Evolutionary conservation across 495 filamentous ascomycete species (phyloP), one percentile per base, ranked within the genome.

Genomic region (Bathelium albidoporum): DNA sequence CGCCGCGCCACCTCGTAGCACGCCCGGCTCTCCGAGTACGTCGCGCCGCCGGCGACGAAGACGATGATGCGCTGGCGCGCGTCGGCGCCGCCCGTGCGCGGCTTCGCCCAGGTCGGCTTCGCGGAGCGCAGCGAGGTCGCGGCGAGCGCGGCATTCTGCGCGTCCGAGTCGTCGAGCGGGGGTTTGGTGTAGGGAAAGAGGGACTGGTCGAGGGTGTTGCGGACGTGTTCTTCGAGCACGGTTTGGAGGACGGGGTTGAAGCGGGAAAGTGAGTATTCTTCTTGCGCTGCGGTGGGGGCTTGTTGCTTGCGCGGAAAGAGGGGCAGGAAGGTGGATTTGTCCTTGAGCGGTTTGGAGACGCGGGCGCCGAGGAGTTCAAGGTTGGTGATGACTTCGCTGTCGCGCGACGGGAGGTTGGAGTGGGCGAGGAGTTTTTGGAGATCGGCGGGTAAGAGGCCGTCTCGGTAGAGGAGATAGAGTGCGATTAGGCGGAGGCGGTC

Each of bases 41-140:
- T 98, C 7, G 95, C 95, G 44, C 94, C 94, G 39, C 95, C 94
- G 22, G 94, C 93, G 85, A 97, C 88, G 73, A 97, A 97, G 55
- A 97, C 87, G 64, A 98, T 88, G 53, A 97, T 84, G 45, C 94
- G 87, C 74, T 98, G 94, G 53, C 86, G 83, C 60, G 89, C 90
- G 68, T 96, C 92, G 22, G 87, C 83, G 59, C 61, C 62, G 14
- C 52, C 34, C 20, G 85, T 80, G 60, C 89, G 84, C 14, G 89
- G 87, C 59, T 88, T 88, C 9, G 94, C 94, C 94, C 94, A 98
- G 11, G 91, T 94, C 7, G 94, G 94, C 68, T 95, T 95, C 24
- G 91, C 89, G 65, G 89, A 90, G 66, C 87, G 82, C 41, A 98
- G 78, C 3, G 93, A 97, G 32, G 87, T 85, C 66, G 88, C 82